These are phyloP conservation scores for Agarophyton chilense DNA, from an alignment of 23 red algal genomes.

Conservation along the genomic window DNA sequence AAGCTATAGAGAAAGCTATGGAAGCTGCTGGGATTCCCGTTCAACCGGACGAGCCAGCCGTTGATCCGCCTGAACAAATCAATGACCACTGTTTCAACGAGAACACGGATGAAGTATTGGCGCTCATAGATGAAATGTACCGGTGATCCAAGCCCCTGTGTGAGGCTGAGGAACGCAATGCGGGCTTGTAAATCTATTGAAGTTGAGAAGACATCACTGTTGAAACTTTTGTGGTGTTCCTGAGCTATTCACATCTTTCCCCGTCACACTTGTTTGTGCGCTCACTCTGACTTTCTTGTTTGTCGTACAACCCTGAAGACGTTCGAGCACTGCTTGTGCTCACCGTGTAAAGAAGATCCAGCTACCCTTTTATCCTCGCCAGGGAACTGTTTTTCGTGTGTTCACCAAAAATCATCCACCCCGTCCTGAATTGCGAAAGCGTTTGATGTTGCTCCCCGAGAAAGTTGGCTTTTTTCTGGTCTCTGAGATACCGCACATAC, in stretches of 20 bases:
- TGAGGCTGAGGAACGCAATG: background rate
- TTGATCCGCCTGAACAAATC: conserved; percentile 63
- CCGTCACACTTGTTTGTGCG: background rate
- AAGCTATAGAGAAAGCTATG: conserved; percentile 46
- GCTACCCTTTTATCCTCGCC: background rate
- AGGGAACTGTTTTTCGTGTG: no score
- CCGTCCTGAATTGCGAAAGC: no score
- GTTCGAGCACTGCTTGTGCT: background rate
- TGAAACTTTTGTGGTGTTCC: background rate
- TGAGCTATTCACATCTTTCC: background rate
- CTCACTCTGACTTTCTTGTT: conserved; percentile 39
- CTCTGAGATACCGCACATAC: no score
- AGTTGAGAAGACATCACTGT: background rate
- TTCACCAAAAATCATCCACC: no score
- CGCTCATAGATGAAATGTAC: conserved; percentile 66
- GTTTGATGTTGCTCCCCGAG: no score
- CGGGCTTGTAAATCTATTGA: conserved; percentile 19
- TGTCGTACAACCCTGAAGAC: background rate
- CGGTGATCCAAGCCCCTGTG: conserved; percentile 6
- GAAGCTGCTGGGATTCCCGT: conserved; percentile 41
- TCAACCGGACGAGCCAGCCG: conserved; percentile 1
- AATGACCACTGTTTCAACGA: conserved; percentile 56
- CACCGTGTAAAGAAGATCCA: background rate
- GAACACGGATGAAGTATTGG: conserved; percentile 46
- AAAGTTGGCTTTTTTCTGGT: no score